Base-by-base conservation (phyloP, 2,329 filamentous ascomycete species). In the Nemania diffusa region DNA sequence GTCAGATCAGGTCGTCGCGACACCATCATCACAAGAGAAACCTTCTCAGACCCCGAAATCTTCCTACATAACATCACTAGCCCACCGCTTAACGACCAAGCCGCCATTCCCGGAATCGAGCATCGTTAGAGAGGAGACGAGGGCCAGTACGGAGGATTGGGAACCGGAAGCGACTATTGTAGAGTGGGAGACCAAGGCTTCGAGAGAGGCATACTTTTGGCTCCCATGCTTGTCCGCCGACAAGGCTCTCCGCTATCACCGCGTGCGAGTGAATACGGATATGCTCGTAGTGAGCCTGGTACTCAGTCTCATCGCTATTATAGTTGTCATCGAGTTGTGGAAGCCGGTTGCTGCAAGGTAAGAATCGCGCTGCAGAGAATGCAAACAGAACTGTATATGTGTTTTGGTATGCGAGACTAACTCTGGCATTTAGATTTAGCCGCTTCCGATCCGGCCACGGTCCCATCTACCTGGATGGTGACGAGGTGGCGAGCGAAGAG, bases 61-160 rank as follows among this genome's bases (percentile, higher is more conserved):
- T 50, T 68, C 67, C 44, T 73, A 72, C 53, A 64, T 73, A 5
- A 63, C 57, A 37, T 72, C 70, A 15, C 51, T 74, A 26, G 63
- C 73, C 34, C 73, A 59, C 51, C 60, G 55, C 34, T 57, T 69
- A 46, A 73, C 70, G 51, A 71, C 67, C 57, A 67, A 65, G 48
- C 66, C 65, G 32, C 71, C 74, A 44, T 73, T 75, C 59, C 67
- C 72, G 11, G 72, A 76, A 15, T 75, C 72, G 20, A 77, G 72
- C 58, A 73, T 74, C 52, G 71, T 76, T 44, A 71, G 65, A 50
- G 75, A 73, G 59, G 75, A 78, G 63, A 76, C 74, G 11, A 71
- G 69, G 11, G 73, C 72, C 7, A 72, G 69, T 46, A 67, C 57
- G 13, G 60, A 50, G 9, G 71, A 76, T 26, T 64, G 70, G 56